Evolutionary conservation across 1,139 yeast genomes (phyloP), one percentile per base, ranked within the genome.

Genomic region (Diutina neorugosa): DNA sequence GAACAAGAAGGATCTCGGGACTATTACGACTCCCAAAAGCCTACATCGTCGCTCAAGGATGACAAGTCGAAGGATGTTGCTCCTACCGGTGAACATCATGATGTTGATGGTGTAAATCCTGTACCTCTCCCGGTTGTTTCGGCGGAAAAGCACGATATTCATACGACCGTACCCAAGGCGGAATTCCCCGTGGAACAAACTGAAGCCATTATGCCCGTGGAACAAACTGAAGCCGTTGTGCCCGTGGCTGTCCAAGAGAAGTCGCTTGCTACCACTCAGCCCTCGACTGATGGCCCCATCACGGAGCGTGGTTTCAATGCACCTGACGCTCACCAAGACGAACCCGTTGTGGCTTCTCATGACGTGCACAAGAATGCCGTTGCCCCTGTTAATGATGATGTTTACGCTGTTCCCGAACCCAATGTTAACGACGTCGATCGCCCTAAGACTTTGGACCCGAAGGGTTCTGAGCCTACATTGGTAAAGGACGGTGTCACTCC

Each of bases 391-490:
- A 23, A 23, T 23, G 37, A 31, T 31, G 37, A 31, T 14, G 37
- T 31, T 6, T 31, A 31, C 7, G 37, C 12, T 9, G 40, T 25
- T 46, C 37, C 50, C 21, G 50, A 27, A 18, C 40, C 40, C 9
- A 27, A 20, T 23, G n/a, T 18, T 14, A 46, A 46, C 3, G 25
- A 46, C 14, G 50, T 23, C 21, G 48, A 21, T 3, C 40, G 37
- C n/a, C 50, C 40, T 14, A 46, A 46, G 50, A 46, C 50, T 16
- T 18, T 46, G 12, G 50, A 46, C 40, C 50, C 50, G 40, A 46
- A 27, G 40, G 27, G 16, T 23, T 21, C 25, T 3, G 48, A 44
- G 25, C 50, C 50, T 25, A 34, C 27, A 4, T n/a, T 23, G 40
- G 7, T 46, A 41, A 46, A 25, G 16, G 50, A 46, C 27, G 50